Evolutionary conservation across 2,329 filamentous ascomycete species (phyloP).

Genomic region (Paracoccidioides brasiliensis): DNA sequence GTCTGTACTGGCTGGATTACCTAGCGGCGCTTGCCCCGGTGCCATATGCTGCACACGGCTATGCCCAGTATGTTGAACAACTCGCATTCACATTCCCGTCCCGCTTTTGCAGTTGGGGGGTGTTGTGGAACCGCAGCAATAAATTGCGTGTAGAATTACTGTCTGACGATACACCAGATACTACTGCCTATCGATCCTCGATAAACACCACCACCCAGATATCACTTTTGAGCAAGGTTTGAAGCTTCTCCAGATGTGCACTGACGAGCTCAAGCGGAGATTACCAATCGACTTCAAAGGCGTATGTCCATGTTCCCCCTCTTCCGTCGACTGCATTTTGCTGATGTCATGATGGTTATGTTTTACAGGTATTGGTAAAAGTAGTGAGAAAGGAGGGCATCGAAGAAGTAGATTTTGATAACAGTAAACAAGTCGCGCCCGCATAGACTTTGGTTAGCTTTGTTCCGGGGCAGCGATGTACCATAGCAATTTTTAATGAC

Average conservation of each 20-base stretch:
- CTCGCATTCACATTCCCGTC: background rate
- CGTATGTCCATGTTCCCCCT: slow-evolving; percentile 37
- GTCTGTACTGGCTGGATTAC: slow-evolving; percentile 95
- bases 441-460: slow-evolving; percentile 25
- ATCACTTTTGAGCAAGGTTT: slow-evolving; percentile 80
- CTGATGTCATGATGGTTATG: slow-evolving; percentile 7
- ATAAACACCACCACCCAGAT: slow-evolving; percentile 96
- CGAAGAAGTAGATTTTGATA: slow-evolving; percentile 69
- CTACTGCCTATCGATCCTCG: slow-evolving; percentile 93
- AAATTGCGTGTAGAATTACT: background rate
- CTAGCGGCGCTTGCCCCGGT: slow-evolving; percentile 76
- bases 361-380: slow-evolving; percentile 53
- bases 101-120: background rate
- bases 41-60: slow-evolving; percentile 93
- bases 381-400: slow-evolving; percentile 91
- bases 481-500: slow-evolving; percentile 16
- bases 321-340: background rate
- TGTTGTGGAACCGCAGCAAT: background rate
- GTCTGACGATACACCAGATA: slow-evolving; percentile 44
- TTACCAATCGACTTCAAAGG: slow-evolving; percentile 99
- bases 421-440: slow-evolving; percentile 48
- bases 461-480: slow-evolving; percentile 19
- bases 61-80: slow-evolving; percentile 63
- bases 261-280: slow-evolving; percentile 90
- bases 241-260: slow-evolving; percentile 88